A percentile compares a stretch with the other conserved stretches of the same genome.
phyloP scores from a whole-genome alignment of 2,329 filamentous ascomycete genomes.

The Phoma sp. region DNA sequence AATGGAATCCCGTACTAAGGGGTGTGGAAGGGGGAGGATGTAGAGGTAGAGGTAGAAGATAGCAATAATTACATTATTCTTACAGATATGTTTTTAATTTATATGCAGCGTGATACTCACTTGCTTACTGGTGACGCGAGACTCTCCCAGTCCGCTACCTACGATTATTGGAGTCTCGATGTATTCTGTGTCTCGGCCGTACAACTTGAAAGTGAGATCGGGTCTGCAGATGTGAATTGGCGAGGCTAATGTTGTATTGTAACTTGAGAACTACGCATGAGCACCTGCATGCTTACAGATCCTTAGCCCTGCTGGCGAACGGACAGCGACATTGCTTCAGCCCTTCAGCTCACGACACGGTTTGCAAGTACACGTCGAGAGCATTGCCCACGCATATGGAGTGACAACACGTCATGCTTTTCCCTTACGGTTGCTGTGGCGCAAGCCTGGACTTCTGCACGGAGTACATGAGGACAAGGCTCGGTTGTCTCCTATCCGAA shows the following conservation, averaged over 20 bases:
- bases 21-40: neutral
- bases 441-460: constrained; percentile 7
- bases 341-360: neutral
- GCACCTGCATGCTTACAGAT: too few species aligned
- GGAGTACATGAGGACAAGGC: neutral
- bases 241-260: too few species aligned
- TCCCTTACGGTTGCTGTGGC: constrained; percentile 2
- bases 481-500: neutral
- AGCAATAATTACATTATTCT: neutral
- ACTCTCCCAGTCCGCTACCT: too few species aligned
- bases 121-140: neutral
- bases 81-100: too few species aligned
- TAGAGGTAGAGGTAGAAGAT: neutral
- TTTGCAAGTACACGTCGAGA: neutral
- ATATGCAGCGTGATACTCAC: neutral
- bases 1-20: constrained; percentile 92
- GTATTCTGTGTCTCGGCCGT: too few species aligned
- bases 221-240: too few species aligned
- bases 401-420: neutral
- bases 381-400: neutral
- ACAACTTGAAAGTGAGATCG: too few species aligned
- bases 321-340: too few species aligned
- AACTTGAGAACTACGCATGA: too few species aligned
- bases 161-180: too few species aligned
- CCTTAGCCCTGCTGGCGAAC: too few species aligned